Conservation (phyloP, 441 rosid species). For the Brassica hybrid region DNA sequence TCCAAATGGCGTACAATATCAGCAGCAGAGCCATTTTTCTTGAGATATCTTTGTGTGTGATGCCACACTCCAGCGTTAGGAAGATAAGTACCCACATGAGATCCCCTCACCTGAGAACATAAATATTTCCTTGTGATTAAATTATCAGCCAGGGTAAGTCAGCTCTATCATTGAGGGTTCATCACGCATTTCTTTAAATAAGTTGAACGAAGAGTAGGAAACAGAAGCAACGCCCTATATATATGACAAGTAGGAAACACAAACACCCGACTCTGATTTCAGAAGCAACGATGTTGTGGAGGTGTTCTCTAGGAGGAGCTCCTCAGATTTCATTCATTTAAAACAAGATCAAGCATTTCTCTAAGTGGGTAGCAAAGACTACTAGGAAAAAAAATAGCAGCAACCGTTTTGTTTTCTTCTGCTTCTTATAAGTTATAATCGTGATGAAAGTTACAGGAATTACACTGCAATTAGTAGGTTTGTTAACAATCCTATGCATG, state of each 20-base stretch:
- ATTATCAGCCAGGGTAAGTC: background rate
- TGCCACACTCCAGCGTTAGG: conserved; percentile 96
- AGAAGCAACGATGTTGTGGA: conserved; percentile 4
- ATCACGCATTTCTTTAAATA: background rate
- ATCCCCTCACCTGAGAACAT: conserved; percentile 77
- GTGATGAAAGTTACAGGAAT: background rate
- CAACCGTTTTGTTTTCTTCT: background rate
- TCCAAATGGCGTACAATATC: conserved; percentile 89
- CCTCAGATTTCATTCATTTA: conserved; percentile 18
- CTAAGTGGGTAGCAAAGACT: conserved; percentile 9
- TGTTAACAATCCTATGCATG: background rate
- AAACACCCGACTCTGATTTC: conserved; percentile 21
- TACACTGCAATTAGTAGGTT: background rate
- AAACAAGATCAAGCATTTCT: conserved; percentile 11
- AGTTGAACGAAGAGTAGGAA: conserved; percentile 15
- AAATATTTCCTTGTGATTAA: conserved; percentile 15
- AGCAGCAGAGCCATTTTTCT: conserved; percentile 59
- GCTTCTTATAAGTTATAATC: background rate
- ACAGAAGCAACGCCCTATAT: conserved; percentile 10
- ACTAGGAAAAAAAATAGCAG: conserved; percentile 18
- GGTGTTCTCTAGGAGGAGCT: background rate
- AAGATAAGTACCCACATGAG: conserved; percentile 95
- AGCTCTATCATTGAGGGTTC: conserved; percentile 17
- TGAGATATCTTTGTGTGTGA: conserved; percentile 86
- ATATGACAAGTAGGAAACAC: conserved; percentile 22